Conservation (phyloP, 805 yeast genomes). For the Wickerhamiella azyma region DNA sequence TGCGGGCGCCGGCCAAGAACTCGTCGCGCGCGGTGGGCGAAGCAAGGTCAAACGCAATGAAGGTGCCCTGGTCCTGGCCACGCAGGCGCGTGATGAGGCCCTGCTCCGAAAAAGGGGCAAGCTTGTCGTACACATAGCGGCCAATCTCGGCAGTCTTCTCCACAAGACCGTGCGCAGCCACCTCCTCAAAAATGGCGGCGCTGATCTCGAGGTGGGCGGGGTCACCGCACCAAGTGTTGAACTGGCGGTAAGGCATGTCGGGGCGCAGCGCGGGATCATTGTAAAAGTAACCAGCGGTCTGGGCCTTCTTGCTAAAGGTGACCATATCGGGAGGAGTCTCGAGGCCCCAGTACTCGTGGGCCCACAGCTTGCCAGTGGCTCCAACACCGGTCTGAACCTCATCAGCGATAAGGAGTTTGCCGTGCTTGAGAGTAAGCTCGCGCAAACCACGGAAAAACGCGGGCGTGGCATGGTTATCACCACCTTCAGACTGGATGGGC, state of each 20-base stretch:
- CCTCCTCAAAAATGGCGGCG: conserved; percentile 56
- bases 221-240: conserved; percentile 92
- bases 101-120: conserved; percentile 42
- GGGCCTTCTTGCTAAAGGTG: conserved; percentile 79
- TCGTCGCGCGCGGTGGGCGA: conserved; percentile 42
- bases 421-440: conserved; percentile 57
- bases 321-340: conserved; percentile 70
- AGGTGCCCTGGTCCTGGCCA: conserved; percentile 64
- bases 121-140: conserved; percentile 44
- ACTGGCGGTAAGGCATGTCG: conserved; percentile 69
- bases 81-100: conserved; percentile 47
- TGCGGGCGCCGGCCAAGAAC: conserved; percentile 46
- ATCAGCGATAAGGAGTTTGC: conserved; percentile 61
- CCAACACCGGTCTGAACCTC: conserved; percentile 89
- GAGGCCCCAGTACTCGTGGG: conserved; percentile 72
- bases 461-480: conserved; percentile 74
- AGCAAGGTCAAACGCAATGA: conserved; percentile 67
- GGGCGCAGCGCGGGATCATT: conserved; percentile 62
- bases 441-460: conserved; percentile 72
- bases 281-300: conserved; percentile 79
- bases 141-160: conserved; percentile 49
- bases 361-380: conserved; percentile 79
- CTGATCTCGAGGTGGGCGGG: conserved; percentile 69
- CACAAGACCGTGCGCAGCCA: conserved; percentile 45
- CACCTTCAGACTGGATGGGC: conserved; percentile 87